Conservation (phyloP, 202 grass and related monocot species). For the Zoysia matrella region DNA sequence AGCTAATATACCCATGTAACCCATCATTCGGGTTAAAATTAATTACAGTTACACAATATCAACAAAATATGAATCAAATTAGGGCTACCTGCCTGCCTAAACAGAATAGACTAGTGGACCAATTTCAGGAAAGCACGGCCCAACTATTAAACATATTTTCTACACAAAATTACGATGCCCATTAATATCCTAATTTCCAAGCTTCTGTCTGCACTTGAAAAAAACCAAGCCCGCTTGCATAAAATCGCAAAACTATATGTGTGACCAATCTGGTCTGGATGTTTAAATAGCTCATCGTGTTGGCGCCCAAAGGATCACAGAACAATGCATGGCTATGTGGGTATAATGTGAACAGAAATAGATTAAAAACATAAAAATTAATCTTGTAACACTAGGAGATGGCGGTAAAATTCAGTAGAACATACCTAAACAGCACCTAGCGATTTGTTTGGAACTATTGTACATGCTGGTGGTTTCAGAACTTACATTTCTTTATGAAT, state of each 20-base stretch:
- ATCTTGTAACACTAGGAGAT: neutral
- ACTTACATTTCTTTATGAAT: slow-evolving; percentile 48
- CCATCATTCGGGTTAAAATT: neutral
- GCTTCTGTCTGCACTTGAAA: neutral
- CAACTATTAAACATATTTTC: neutral
- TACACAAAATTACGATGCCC: neutral
- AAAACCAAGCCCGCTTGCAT: neutral
- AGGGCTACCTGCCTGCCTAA: neutral
- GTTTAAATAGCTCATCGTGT: neutral
- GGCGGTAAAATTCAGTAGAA: neutral
- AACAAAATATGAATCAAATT: neutral
- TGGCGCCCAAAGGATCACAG: neutral
- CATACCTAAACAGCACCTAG: neutral
- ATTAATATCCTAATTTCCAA: neutral
- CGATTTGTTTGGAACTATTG: neutral
- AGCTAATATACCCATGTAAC: neutral
- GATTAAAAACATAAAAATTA: slow-evolving; percentile 14
- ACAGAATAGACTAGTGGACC: neutral
- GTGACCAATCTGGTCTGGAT: neutral
- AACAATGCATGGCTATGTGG: slow-evolving; percentile 7
- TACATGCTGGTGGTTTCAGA: slow-evolving; percentile 1
- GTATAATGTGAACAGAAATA: neutral
- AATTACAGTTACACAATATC: neutral
- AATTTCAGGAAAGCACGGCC: neutral
- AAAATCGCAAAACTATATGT: neutral